phyloP scores from a whole-genome alignment of 2,329 filamentous ascomycete genomes.

The Fusarium nanum region DNA sequence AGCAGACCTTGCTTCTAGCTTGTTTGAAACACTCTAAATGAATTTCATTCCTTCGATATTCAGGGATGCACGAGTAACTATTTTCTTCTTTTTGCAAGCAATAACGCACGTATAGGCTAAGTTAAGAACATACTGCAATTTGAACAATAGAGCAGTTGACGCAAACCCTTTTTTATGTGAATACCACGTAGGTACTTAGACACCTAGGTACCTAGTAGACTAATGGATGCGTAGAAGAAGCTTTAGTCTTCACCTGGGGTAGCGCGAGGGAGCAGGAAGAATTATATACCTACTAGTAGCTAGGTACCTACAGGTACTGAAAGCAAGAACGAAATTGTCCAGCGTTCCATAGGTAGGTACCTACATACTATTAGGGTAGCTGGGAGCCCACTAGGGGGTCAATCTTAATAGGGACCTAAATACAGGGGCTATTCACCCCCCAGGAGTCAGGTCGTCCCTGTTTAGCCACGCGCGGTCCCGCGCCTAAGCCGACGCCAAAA shows the following conservation, averaged over 20 bases:
- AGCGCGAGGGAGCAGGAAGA: background rate
- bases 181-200: too few relatives aligned
- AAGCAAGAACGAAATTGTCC: background rate
- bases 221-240: background rate
- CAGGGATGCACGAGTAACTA: background rate
- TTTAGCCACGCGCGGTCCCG: conserved; percentile 1
- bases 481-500: background rate
- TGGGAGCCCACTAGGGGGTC: conserved; percentile 3
- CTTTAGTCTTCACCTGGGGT: background rate
- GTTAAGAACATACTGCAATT: background rate
- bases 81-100: background rate
- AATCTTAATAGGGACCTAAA: background rate
- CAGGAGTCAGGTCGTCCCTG: background rate
- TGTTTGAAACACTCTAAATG: background rate
- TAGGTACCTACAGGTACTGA: too few relatives aligned
- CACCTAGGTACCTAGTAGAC: too few relatives aligned
- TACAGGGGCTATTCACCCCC: background rate
- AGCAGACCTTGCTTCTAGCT: background rate
- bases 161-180: background rate
- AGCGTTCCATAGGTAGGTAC: background rate
- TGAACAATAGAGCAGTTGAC: background rate
- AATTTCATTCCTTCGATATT: background rate
- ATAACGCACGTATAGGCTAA: background rate
- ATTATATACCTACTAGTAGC: background rate
- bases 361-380: too few relatives aligned